Base-by-base conservation (phyloP, 306 rosid species). In the Crotalaria pallida region DNA sequence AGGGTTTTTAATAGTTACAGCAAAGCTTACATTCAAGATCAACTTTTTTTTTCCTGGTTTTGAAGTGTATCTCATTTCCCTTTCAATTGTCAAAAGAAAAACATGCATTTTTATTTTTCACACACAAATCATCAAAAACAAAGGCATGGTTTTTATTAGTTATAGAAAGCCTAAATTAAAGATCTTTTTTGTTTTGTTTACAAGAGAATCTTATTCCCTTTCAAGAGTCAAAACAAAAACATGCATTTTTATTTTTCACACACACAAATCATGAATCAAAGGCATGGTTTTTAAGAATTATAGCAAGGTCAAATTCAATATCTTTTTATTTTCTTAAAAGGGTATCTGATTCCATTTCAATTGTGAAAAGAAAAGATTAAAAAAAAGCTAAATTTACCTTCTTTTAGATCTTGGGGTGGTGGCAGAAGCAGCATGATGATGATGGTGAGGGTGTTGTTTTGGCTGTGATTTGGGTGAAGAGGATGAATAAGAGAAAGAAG, bases 331-430 rank as follows among this genome's bases (percentile, higher is more conserved):
- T n/a, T n/a, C n/a, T 47, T 13, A 2, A 1, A 61, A 0, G 23
- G 73, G 34, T 6, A 60, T 72, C 56, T 10, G 4, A 72, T 59
- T 36, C 69, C 40, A 12, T 21, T 17, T 12, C 48, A 29, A 61
- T 27, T 33, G 16, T n/a, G 3, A 21, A 38, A 61, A 45, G 26
- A 50, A 33, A 24, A 50, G 36, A 2, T 3, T 3, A 3, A n/a
- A 27, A 27, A 27, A 5, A 47, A 56, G 31, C 10, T 17, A 2
- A 41, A 38, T 40, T 65, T 65, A 94, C 99, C 97, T 88, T 82
- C 90, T 88, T 82, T 91, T 91, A 76, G 97, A 83, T 72, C 96
- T 68, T 21, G 88, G 88, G 11, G 86, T 68, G 53, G 87, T 56
- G n/a, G 62, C 38, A 40, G 91, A 76, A 76, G 47, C 76, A 12